Conservation (phyloP, 768 basidiomycete genomes). For the Psilocybe cubensis region DNA sequence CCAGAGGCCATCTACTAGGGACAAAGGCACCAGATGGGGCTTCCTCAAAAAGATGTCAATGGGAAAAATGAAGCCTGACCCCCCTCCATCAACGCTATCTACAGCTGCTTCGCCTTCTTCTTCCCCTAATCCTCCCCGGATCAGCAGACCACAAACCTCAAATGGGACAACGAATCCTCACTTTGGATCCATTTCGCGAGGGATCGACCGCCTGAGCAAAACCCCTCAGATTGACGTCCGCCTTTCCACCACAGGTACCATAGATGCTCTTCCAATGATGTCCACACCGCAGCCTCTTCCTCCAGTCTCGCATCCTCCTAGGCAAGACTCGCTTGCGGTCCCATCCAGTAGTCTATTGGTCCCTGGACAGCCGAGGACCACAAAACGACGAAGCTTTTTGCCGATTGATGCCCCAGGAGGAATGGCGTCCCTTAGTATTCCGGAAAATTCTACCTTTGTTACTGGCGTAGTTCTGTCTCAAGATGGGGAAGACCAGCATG, state of each 20-base stretch:
- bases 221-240: constrained; percentile 71
- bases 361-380: constrained; percentile 47
- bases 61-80: constrained; percentile 83
- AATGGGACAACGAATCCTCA: constrained; percentile 27
- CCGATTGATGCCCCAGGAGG: constrained; percentile 71
- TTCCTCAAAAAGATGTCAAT: constrained; percentile 99
- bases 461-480: constrained; percentile 47
- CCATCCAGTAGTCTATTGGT: constrained; percentile 21
- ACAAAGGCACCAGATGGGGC: constrained; percentile 85
- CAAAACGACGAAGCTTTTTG: constrained; percentile 87
- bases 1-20: constrained; percentile 34
- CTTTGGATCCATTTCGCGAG: constrained; percentile 23
- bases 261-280: constrained; percentile 51
- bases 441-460: constrained; percentile 64
- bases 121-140: constrained; percentile 32
- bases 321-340: constrained; percentile 5
- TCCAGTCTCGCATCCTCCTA: constrained; percentile 21
- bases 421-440: constrained; percentile 58
- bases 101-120: constrained; percentile 38
- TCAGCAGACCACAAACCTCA: constrained; percentile 34
- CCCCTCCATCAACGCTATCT: constrained; percentile 42
- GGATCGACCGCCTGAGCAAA: constrained; percentile 37
- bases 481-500: constrained; percentile 29
- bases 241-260: constrained; percentile 69
- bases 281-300: constrained; percentile 30